Conservation (phyloP, 2,329 filamentous ascomycete genomes). For the Beauveria sp. region DNA sequence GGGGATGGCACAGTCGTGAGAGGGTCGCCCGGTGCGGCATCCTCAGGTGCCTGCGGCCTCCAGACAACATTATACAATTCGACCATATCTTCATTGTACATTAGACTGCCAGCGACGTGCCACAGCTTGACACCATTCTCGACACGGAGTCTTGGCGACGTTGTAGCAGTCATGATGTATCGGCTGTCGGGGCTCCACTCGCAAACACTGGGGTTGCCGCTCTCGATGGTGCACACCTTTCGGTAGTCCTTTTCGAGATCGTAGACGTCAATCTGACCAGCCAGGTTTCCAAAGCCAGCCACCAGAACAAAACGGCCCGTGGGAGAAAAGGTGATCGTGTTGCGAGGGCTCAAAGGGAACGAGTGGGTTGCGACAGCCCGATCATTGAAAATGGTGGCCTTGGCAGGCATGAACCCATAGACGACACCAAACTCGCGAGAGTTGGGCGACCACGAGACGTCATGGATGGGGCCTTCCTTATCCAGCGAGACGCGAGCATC, state of each 20-base stretch:
- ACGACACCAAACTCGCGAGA: conserved; percentile 96
- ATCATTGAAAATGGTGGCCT: conserved; percentile 95
- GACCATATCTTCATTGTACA: conserved; percentile 93
- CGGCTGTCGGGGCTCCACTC: conserved; percentile 95
- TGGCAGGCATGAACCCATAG: conserved; percentile 98
- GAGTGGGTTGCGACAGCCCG: conserved; percentile 75
- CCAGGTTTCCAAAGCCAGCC: conserved; percentile 93
- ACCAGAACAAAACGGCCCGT: conserved; percentile 89
- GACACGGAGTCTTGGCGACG: conserved; percentile 86
- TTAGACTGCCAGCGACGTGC: conserved; percentile 79
- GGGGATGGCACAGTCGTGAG: conserved; percentile 67
- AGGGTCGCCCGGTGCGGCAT: conserved; percentile 58
- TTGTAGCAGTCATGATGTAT: conserved; percentile 95
- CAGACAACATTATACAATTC: conserved; percentile 89
- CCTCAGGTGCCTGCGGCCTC: conserved; percentile 64
- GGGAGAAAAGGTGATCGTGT: conserved; percentile 92
- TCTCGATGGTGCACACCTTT: conserved; percentile 91
- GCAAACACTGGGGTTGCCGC: conserved; percentile 91
- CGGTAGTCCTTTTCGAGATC: conserved; percentile 89
- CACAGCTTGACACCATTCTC: conserved; percentile 95
- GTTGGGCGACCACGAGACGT: conserved; percentile 97
- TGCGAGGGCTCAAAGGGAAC: conserved; percentile 81
- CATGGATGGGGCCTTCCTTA: conserved; percentile 96
- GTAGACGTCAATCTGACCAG: conserved; percentile 96
- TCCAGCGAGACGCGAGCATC: conserved; percentile 88